These are phyloP conservation scores for Leishmania arabica DNA, from an alignment of 208 protist species.

Conservation along the genomic window DNA sequence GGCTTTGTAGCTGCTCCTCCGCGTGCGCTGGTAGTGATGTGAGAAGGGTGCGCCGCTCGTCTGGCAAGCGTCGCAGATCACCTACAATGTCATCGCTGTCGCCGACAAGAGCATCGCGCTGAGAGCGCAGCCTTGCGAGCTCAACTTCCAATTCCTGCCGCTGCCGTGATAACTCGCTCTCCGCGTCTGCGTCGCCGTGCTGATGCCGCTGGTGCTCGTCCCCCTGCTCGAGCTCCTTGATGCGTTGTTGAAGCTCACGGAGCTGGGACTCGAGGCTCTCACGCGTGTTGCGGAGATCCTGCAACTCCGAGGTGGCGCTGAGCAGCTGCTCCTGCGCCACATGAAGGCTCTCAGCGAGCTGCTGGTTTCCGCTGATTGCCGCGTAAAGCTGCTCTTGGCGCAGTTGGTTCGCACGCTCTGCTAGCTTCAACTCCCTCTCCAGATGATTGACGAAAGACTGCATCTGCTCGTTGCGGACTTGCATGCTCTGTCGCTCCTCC, in stretches of 20 bases:
- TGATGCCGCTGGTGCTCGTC: conserved; percentile 6
- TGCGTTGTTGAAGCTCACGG: not conserved
- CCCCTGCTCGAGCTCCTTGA: conserved; percentile 5
- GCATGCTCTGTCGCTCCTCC: conserved; percentile 10
- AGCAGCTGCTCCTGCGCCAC: conserved; percentile 8
- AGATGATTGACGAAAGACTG: conserved; percentile 22
- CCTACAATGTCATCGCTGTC: conserved; percentile 9
- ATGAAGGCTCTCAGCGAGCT: conserved; percentile 11
- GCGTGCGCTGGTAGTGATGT: not conserved
- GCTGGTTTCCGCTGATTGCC: not conserved
- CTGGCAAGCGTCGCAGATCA: conserved; percentile 15
- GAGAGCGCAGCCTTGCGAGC: conserved; percentile 9
- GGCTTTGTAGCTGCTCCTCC: not conserved
- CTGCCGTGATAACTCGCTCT: not conserved
- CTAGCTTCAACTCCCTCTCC: conserved; percentile 28
- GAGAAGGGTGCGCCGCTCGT: not conserved
- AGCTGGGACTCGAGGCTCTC: conserved; percentile 6
- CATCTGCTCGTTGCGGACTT: conserved; percentile 19
- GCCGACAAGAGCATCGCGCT: conserved; percentile 3
- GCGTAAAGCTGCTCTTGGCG: conserved; percentile 33
- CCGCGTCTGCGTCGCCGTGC: too few species aligned
- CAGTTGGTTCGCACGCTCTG: conserved; percentile 20
- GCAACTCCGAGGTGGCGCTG: not conserved
- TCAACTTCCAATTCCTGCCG: conserved; percentile 10
- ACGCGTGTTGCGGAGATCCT: conserved; percentile 9